Evolutionary conservation across 148 eudicot species (phyloP).

Genomic region (Vaccinium vitisidaea): DNA sequence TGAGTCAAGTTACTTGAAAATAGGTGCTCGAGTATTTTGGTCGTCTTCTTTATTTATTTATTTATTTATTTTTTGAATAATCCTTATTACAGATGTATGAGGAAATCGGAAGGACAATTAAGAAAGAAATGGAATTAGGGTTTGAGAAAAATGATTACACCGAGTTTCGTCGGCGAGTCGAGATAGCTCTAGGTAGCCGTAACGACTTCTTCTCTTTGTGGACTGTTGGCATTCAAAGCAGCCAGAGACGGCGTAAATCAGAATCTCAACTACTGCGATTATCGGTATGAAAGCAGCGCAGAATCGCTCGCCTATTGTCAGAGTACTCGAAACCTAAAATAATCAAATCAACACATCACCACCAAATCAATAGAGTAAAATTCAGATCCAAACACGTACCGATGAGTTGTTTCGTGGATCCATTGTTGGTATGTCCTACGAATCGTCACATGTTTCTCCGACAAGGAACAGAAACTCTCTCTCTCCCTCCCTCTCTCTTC

Average conservation of each 20-base stretch:
- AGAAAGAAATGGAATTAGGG: neutral
- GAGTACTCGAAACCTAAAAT: slow-evolving; percentile 35
- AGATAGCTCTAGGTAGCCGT: slow-evolving; percentile 25
- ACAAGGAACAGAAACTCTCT: neutral
- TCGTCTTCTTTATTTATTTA: too few relatives aligned
- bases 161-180: slow-evolving; percentile 50
- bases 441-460: neutral
- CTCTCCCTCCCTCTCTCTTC: too few relatives aligned
- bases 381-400: neutral
- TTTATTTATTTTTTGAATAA: too few relatives aligned
- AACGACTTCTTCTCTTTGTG: slow-evolving; percentile 10
- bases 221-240: slow-evolving; percentile 31
- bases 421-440: neutral
- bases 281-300: slow-evolving; percentile 49
- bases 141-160: slow-evolving; percentile 28
- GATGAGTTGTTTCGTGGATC: neutral
- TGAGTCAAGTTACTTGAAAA: too few relatives aligned
- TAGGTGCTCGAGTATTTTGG: neutral
- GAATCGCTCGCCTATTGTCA: slow-evolving; percentile 40
- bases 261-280: slow-evolving; percentile 41
- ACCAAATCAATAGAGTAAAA: neutral
- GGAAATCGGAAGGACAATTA: neutral
- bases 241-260: slow-evolving; percentile 32
- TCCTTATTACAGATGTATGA: neutral
- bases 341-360: slow-evolving; percentile 9